Base-by-base conservation (phyloP, 768 basidiomycete species). In the Mrakia hoshinonis region DNA sequence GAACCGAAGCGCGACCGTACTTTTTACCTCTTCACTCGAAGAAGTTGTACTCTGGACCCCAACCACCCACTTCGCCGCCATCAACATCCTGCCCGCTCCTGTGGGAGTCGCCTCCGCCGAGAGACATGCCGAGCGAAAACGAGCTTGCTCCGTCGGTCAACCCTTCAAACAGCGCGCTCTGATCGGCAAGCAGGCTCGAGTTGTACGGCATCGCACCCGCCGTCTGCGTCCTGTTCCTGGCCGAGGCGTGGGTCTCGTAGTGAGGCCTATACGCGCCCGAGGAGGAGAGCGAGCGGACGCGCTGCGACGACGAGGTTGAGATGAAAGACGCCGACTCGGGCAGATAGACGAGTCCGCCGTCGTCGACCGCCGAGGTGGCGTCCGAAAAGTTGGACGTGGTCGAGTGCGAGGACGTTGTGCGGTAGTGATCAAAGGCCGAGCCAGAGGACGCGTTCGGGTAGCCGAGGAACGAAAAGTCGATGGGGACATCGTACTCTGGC, bases 361-460 rank as follows among this genome's bases (percentile, higher is more conserved):
- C 20, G 55, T 58, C 55, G 55, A 34, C 11, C 29, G 29, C 34
- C 29, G 55, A 58, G 55, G 24, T 13, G 9, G 29, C 26, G 55
- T 36, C 55, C 55, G 55, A 58, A 34, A 58, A 34, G 55, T 34
- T 58, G 55, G 55, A 58, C 4, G 55, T 3, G 55, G 55, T 58
- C 29, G 55, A 58, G 55, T 58, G 29, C 24, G 55, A 18, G 4
- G 55, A 58, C 6, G 26, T 58, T 18, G 29, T 18, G 26, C 55
- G 55, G 20, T 58, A 34, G 29, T 58, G 24, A 26, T 29, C 31
- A 31, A 58, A 58, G 24, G 31, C 6, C 31, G 34, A 15, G 55
- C 13, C 7, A 29, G 51, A 52, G 51, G 51, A 26, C 9, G 51
- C n/a, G 51, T 52, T 10, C 10, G 51, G 7, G n/a, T 52, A 15